Conservation (phyloP, 495 filamentous ascomycete genomes). For the Neohortaea acidophila region DNA sequence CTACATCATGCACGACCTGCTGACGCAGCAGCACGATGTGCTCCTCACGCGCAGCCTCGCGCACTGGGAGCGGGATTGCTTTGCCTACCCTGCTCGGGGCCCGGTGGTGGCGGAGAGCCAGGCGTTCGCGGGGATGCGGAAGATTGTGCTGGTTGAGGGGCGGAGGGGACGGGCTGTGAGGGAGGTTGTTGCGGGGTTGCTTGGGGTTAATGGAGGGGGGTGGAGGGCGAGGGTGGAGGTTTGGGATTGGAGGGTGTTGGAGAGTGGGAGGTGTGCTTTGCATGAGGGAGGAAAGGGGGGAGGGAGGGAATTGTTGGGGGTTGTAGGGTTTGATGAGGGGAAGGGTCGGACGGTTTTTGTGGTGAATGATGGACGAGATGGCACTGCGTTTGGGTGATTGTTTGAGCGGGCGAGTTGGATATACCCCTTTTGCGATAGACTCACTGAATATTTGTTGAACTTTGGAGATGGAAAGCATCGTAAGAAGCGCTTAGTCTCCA, state of each 20-base stretch:
- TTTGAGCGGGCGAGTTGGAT: not conserved
- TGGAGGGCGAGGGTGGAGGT: constrained; percentile 11
- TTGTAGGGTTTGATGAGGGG: not conserved
- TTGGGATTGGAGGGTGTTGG: constrained; percentile 19
- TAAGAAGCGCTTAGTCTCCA: not conserved
- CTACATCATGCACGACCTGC: constrained; percentile 14
- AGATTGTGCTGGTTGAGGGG: constrained; percentile 16
- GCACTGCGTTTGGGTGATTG: not conserved
- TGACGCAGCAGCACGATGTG: not conserved
- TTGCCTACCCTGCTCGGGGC: not conserved
- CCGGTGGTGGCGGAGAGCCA: constrained; percentile 14
- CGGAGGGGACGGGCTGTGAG: constrained; percentile 1
- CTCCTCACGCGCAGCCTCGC: constrained; percentile 1
- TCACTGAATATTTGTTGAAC: not conserved
- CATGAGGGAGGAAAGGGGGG: not conserved
- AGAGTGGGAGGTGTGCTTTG: constrained; percentile 1
- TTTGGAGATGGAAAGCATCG: not conserved
- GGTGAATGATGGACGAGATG: too few species aligned
- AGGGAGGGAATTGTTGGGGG: too few species aligned
- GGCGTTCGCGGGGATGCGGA: constrained; percentile 11
- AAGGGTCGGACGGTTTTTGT: not conserved
- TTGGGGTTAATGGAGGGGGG: constrained; percentile 6
- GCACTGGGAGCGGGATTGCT: constrained; percentile 15
- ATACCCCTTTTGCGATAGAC: not conserved
- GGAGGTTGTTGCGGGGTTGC: not conserved